A percentile compares a stretch with the other conserved stretches of the same genome.
These are phyloP conservation scores for Rosa rugosa DNA, from an alignment of 306 rosid species.

Conservation along the genomic window DNA sequence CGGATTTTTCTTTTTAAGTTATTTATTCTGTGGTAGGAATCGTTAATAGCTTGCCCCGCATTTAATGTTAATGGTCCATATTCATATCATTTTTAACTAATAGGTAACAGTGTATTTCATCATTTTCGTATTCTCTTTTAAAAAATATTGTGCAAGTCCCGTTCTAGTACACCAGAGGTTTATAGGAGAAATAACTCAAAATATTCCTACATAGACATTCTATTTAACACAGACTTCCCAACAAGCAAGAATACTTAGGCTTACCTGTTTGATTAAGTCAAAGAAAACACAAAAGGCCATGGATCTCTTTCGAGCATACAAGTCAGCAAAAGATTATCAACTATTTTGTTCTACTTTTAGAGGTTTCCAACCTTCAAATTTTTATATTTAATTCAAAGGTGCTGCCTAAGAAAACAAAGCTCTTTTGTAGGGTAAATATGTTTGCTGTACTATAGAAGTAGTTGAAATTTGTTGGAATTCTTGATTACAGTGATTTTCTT, in stretches of 20 bases:
- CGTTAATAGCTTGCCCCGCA: slow-evolving; percentile 6
- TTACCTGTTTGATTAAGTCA: slow-evolving; percentile 1
- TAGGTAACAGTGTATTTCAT: background rate
- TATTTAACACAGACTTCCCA: background rate
- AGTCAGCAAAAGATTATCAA: background rate
- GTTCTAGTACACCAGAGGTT: background rate
- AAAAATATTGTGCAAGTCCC: background rate
- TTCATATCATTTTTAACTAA: background rate
- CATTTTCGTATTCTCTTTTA: background rate
- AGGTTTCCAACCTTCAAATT: background rate
- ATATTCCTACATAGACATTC: background rate
- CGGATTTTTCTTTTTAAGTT: background rate
- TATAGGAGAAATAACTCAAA: background rate
- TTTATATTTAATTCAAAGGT: background rate
- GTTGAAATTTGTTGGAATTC: background rate
- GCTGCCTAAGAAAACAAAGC: background rate
- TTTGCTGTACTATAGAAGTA: background rate
- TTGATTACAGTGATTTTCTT: slow-evolving; percentile 10
- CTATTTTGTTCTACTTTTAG: background rate
- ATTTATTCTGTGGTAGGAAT: slow-evolving; percentile 7
- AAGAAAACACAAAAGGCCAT: background rate
- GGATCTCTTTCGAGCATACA: background rate
- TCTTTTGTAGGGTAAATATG: background rate
- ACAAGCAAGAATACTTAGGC: background rate
- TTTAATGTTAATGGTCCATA: background rate